These are phyloP conservation scores for Ceratobasidium sp. DNA, from an alignment of 1,284 basidiomycete genomes.

Conservation along the genomic window DNA sequence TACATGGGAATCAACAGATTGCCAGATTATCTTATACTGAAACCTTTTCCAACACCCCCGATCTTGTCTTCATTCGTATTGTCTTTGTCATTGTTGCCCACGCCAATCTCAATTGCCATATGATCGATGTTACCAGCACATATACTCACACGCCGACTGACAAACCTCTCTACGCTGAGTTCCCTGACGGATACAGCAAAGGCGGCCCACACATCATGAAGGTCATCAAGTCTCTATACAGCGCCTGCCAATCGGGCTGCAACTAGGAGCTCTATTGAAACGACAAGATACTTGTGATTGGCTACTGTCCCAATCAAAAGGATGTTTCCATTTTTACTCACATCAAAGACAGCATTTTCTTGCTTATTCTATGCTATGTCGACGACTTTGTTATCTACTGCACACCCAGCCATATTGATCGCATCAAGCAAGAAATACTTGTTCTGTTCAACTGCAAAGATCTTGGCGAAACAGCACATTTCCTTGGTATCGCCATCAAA, in stretches of 20 bases:
- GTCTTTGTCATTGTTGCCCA: neutral
- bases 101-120: neutral
- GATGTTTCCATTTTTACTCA: neutral
- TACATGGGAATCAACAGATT: conserved; percentile 10
- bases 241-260: conserved; percentile 1
- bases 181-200: neutral
- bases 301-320: neutral
- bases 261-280: neutral
- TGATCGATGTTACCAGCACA: conserved; percentile 5
- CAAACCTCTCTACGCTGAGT: conserved; percentile 2
- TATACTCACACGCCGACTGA: conserved; percentile 4
- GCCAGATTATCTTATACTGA: conserved; percentile 3
- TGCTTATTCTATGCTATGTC: neutral
- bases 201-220: neutral
- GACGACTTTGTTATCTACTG: neutral
- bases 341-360: neutral
- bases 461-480: conserved; percentile 42
- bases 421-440: conserved; percentile 14
- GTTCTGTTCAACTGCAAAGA: conserved; percentile 37
- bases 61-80: neutral
- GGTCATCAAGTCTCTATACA: neutral
- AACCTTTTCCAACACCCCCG: conserved; percentile 10
- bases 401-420: neutral
- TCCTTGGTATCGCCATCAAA: conserved; percentile 42
- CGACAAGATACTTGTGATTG: neutral